Evolutionary conservation across 768 basidiomycete species (phyloP), one percentile per base, ranked within the genome.

Genomic region (Suillus discolor): DNA sequence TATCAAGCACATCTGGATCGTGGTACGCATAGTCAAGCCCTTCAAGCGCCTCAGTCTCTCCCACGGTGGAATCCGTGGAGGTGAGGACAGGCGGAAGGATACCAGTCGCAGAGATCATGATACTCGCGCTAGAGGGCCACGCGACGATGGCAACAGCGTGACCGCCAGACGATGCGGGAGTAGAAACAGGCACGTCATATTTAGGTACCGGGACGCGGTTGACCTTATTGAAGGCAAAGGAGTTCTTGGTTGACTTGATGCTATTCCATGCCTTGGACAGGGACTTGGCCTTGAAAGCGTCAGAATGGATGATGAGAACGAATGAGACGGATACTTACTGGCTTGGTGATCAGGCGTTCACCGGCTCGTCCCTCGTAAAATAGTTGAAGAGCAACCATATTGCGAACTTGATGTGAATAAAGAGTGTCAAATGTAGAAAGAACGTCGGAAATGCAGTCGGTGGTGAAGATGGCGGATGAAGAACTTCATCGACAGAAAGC

Each of bases 1-100:
- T 45, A n/a, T 66, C 63, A 23, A 66, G 63, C 8, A 64, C 66
- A 16, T 64, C 66, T 16, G 54, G 63, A 28, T 64, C 42, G 51
- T 66, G 44, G 63, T 41, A 65, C 12, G 63, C 53, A 44, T 65
- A 36, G 34, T 18, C 47, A 15, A 64, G 23, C 4, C 42, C 54
- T 28, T 64, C n/a, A 5, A 59, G 34, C 16, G 51, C n/a, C n/a
- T 15, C 34, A 3, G 41, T 23, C 45, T 63, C 65, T 54, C 45
- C 44, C 28, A 34, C 9, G 13, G 20, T 39, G 41, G 41, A 51
- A 12, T 44, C 8, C 20, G 7, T 41, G 23, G 36, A 38, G 4
- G 36, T 23, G n/a, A n/a, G 6, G 20, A 55, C 54, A 41, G 62
- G 62, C 31, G 62, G 62, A 63, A 55, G 65, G 12, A 62, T 51